These are phyloP conservation scores for Eucalyptus curtisii DNA, from an alignment of 345 rosid species.

Conservation along the genomic window DNA sequence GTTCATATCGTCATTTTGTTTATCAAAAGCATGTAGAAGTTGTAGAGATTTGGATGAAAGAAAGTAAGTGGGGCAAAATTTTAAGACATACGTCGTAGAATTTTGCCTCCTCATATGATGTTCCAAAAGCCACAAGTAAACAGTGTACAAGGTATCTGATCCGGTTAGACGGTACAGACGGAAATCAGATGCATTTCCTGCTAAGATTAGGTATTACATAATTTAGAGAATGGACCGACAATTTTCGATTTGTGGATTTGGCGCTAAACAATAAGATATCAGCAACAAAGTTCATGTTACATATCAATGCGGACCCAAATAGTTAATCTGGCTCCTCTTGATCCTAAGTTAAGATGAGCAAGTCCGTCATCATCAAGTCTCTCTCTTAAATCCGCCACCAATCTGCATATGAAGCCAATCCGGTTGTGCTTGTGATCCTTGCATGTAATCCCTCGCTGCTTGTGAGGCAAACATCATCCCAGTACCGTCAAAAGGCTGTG, in stretches of 20 bases:
- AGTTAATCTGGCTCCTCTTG: not conserved
- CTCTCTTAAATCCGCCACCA: slow-evolving; percentile 48
- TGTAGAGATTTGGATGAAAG: not conserved
- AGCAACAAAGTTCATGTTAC: not conserved
- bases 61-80: not conserved
- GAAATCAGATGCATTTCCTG: slow-evolving; percentile 9
- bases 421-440: slow-evolving; percentile 36
- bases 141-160: not conserved
- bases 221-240: not conserved
- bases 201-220: slow-evolving; percentile 8
- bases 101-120: not conserved
- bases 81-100: not conserved
- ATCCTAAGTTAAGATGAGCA: not conserved
- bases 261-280: not conserved
- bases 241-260: not conserved
- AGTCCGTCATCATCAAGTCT: slow-evolving; percentile 8
- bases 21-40: not conserved
- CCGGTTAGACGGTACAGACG: not conserved
- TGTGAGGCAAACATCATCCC: slow-evolving; percentile 55
- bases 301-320: not conserved
- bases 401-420: slow-evolving; percentile 90
- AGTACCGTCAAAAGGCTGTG: slow-evolving; percentile 37
- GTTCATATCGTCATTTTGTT: not conserved
- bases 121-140: not conserved
- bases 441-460: slow-evolving; percentile 37